phyloP scores from a whole-genome alignment of 2,329 filamentous ascomycete species.

The Pestalotiopsis fici region DNA sequence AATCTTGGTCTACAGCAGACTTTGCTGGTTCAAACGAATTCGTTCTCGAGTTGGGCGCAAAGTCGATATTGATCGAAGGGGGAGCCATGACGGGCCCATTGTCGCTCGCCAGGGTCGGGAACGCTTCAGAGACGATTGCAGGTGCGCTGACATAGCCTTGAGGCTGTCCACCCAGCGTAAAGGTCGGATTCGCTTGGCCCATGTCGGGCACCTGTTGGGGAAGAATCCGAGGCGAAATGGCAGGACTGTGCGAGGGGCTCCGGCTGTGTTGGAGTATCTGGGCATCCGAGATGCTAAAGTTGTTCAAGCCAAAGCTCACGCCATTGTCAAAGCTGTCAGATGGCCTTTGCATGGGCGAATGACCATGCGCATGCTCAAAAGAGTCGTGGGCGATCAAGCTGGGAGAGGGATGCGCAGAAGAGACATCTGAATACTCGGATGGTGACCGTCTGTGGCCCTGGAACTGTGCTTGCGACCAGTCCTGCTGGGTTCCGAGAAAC shows the following conservation, averaged over 20 bases:
- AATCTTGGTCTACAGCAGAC: conserved; percentile 69
- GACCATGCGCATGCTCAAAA: conserved; percentile 66
- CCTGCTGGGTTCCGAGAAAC: conserved; percentile 53
- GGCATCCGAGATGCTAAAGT: conserved; percentile 77
- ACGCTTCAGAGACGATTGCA: conserved; percentile 50
- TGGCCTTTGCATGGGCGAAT: conserved; percentile 79
- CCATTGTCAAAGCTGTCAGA: conserved; percentile 78
- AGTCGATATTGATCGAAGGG: conserved; percentile 94
- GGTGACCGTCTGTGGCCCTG: conserved; percentile 80
- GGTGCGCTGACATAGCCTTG: conserved; percentile 42
- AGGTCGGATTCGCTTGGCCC: conserved; percentile 46
- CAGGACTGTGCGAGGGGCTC: conserved; percentile 76
- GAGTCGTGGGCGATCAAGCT: conserved; percentile 76
- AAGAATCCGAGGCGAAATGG: conserved; percentile 63
- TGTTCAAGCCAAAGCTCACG: conserved; percentile 69
- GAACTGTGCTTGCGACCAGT: conserved; percentile 65
- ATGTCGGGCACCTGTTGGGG: conserved; percentile 58
- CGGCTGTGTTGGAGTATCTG: conserved; percentile 71
- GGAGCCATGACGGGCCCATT: conserved; percentile 76
- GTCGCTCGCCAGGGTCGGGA: conserved; percentile 50
- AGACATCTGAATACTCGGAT: conserved; percentile 93
- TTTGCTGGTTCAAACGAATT: conserved; percentile 69
- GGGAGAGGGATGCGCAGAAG: conserved; percentile 81
- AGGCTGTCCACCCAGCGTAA: conserved; percentile 42
- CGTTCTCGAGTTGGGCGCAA: conserved; percentile 73